These are phyloP conservation scores for Melanomma pulvis-pyrius DNA, from an alignment of 495 filamentous ascomycete genomes.

Conservation along the genomic window DNA sequence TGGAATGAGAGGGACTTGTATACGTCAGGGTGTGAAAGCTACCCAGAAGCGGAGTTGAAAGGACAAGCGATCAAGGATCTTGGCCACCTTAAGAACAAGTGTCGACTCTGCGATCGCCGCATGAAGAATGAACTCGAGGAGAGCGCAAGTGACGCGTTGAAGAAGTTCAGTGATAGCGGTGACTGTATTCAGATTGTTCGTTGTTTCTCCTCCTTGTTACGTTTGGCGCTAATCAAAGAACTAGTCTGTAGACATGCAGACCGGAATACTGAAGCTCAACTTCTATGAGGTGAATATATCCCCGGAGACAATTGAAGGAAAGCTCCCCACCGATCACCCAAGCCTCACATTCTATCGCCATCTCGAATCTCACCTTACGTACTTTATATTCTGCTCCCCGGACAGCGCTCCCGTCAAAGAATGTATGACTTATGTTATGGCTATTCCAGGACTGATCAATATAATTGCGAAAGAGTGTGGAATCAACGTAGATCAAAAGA, in stretches of 20 bases:
- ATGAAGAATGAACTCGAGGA: slow-evolving; percentile 24
- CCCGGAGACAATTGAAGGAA: not conserved
- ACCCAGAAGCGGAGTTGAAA: not conserved
- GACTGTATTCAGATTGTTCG: slow-evolving; percentile 24
- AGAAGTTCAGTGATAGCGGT: not conserved
- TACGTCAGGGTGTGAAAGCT: not conserved
- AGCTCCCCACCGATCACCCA: slow-evolving; percentile 12
- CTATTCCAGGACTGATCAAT: slow-evolving; percentile 26
- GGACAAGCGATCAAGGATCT: not conserved
- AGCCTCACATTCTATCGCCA: slow-evolving; percentile 29
- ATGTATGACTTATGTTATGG: slow-evolving; percentile 26
- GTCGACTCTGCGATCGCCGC: slow-evolving; percentile 25
- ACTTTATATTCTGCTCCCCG: slow-evolving; percentile 30
- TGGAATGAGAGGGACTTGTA: slow-evolving; percentile 17
- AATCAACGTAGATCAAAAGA: slow-evolving; percentile 20
- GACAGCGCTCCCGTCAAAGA: slow-evolving; percentile 16
- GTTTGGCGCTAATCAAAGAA: not conserved
- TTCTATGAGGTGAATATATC: not conserved
- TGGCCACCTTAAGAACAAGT: slow-evolving; percentile 18
- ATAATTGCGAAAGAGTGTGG: slow-evolving; percentile 24
- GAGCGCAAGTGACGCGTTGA: slow-evolving; percentile 3
- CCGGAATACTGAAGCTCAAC: slow-evolving; percentile 8
- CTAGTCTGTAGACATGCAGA: slow-evolving; percentile 17
- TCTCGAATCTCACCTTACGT: not conserved
- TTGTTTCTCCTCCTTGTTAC: not conserved